Percentiles rank a stretch among this genome's conserved stretches.
These are phyloP conservation scores for Cytospora piceicola DNA, from an alignment of 2,329 filamentous ascomycete species.

Conservation along the genomic window DNA sequence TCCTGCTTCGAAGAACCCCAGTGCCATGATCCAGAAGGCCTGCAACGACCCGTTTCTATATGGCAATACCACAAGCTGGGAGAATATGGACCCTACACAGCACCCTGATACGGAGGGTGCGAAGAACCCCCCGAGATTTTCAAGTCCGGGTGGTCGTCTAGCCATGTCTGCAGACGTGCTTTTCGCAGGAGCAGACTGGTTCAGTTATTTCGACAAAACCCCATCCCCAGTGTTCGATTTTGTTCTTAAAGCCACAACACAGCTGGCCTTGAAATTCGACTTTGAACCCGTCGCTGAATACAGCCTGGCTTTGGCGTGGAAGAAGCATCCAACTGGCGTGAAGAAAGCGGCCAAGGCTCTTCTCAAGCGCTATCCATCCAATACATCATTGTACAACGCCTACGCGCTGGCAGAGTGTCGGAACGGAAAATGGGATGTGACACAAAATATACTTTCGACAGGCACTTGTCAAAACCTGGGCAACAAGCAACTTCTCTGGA, in stretches of 20 bases:
- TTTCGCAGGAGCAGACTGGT: constrained; percentile 54
- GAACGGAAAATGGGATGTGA: constrained; percentile 59
- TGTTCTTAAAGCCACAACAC: constrained; percentile 58
- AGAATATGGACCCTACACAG: background rate
- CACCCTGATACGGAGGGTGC: constrained; percentile 15
- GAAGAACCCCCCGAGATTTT: constrained; percentile 35
- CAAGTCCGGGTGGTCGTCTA: constrained; percentile 37
- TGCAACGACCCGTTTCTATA: constrained; percentile 57
- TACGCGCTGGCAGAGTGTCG: constrained; percentile 74
- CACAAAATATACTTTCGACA: constrained; percentile 67
- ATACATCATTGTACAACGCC: constrained; percentile 73
- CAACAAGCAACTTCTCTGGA: constrained; percentile 57
- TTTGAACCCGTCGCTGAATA: constrained; percentile 67
- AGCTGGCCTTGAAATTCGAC: constrained; percentile 53
- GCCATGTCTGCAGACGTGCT: constrained; percentile 54
- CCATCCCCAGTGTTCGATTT: constrained; percentile 48
- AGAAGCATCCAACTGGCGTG: constrained; percentile 56
- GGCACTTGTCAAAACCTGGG: constrained; percentile 57
- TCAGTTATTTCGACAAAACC: constrained; percentile 43
- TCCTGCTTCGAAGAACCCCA: constrained; percentile 42
- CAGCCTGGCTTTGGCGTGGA: constrained; percentile 68
- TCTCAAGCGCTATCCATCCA: constrained; percentile 69
- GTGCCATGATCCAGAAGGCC: constrained; percentile 41
- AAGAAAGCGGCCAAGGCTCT: constrained; percentile 74
- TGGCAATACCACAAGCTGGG: constrained; percentile 40